Conservation (phyloP, 164 flowering plant genomes). For the Malania oleifera region DNA sequence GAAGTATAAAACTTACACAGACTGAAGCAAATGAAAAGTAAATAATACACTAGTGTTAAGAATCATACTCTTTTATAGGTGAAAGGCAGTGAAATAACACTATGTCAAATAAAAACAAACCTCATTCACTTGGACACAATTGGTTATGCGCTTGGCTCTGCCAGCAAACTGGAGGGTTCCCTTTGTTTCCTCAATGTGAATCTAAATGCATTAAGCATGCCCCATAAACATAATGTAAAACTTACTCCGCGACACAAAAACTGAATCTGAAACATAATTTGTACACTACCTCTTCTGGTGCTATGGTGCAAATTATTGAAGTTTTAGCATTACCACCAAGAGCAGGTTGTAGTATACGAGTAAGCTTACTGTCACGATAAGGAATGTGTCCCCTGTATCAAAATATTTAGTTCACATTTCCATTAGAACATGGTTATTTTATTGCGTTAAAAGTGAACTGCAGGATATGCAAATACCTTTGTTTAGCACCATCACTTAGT, state of each 20-base stretch:
- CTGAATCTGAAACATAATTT: neutral
- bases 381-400: constrained; percentile 91
- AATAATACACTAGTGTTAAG: neutral
- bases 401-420: neutral
- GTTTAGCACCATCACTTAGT: constrained; percentile 84
- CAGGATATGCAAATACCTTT: constrained; percentile 44
- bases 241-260: neutral
- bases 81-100: neutral
- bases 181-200: constrained; percentile 88
- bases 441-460: neutral
- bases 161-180: constrained; percentile 99
- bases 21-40: no score
- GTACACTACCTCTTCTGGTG: constrained; percentile 86
- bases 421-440: constrained; percentile 7
- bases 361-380: constrained; percentile 93
- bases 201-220: constrained; percentile 27
- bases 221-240: neutral
- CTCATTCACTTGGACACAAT: constrained; percentile 97
- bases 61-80: neutral
- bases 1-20: no score
- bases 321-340: constrained; percentile 99
- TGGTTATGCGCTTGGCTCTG: constrained; percentile 90
- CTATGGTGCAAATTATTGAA: constrained; percentile 88
- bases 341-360: constrained; percentile 97
- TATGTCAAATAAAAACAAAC: constrained; percentile 24